A percentile compares a stretch with the other conserved stretches of the same genome.
phyloP scores from a whole-genome alignment of 768 basidiomycete genomes.

The Tylopilus subfusipes region DNA sequence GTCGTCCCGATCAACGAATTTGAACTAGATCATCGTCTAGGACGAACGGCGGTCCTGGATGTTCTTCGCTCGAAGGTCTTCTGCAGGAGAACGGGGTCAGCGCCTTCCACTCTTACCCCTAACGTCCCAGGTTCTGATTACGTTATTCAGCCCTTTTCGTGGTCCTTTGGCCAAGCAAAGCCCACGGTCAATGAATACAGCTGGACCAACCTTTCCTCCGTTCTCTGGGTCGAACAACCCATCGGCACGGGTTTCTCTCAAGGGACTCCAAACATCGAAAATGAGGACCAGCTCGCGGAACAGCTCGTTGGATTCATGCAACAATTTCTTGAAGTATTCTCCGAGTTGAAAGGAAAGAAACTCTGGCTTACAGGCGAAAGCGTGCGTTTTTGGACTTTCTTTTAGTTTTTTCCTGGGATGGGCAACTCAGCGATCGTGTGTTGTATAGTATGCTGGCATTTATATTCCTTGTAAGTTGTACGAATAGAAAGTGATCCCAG shows the following conservation, averaged over 20 bases:
- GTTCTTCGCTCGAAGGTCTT: conserved; percentile 68
- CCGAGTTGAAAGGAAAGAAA: conserved; percentile 69
- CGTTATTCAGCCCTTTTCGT: conserved; percentile 55
- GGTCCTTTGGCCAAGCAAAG: conserved; percentile 60
- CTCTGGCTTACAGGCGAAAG: conserved; percentile 72
- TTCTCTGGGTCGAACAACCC: conserved; percentile 76
- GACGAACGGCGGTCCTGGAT: conserved; percentile 82
- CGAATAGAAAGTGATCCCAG: neutral
- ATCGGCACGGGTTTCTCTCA: conserved; percentile 78
- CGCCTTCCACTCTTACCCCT: conserved; percentile 13
- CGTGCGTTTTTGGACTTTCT: conserved; percentile 40
- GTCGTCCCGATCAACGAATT: neutral
- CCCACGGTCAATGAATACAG: conserved; percentile 64
- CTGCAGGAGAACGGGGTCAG: conserved; percentile 73
- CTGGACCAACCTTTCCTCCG: conserved; percentile 77
- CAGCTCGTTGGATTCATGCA: conserved; percentile 58
- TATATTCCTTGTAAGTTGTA: conserved; percentile 53
- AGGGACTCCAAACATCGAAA: conserved; percentile 58
- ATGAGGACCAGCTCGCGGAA: conserved; percentile 55
- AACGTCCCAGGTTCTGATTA: conserved; percentile 11
- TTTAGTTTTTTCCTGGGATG: neutral
- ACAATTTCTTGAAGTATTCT: conserved; percentile 74
- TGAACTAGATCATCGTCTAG: conserved; percentile 30
- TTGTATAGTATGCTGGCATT: conserved; percentile 63
- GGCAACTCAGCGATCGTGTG: neutral